A percentile compares a stretch with the other conserved stretches of the same genome.
Conservation (phyloP, 169 alveolate species). For the Plasmodium ovale region DNA sequence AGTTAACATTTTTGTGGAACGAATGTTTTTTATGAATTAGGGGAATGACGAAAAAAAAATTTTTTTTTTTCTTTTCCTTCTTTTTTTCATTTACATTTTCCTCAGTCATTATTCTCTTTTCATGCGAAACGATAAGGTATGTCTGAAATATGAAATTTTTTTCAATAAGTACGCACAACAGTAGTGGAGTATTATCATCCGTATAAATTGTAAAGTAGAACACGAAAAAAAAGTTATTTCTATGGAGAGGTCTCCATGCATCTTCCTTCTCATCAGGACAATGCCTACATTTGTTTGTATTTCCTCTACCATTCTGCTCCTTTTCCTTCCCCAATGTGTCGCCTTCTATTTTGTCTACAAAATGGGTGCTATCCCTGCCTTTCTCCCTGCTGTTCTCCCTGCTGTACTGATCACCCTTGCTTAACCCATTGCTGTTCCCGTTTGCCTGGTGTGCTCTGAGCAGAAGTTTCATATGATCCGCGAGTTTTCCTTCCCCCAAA, state of each 20-base stretch:
- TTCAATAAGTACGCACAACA: slow-evolving; percentile 38
- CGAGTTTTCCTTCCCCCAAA: too few relatives aligned
- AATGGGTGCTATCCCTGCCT: too few relatives aligned
- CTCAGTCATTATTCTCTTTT: not conserved
- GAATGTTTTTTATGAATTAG: slow-evolving; percentile 51
- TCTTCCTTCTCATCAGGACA: not conserved
- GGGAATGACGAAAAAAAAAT: slow-evolving; percentile 25
- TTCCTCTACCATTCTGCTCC: not conserved
- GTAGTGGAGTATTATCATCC: slow-evolving; percentile 9
- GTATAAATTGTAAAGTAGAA: slow-evolving; percentile 30
- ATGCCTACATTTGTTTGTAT: not conserved
- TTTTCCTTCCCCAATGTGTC: not conserved
- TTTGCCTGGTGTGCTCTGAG: too few relatives aligned
- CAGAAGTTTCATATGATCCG: too few relatives aligned
- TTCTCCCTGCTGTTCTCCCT: too few relatives aligned
- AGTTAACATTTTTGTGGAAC: not conserved
- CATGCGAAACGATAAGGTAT: slow-evolving; percentile 11
- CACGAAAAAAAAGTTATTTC: slow-evolving; percentile 22
- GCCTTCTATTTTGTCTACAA: not conserved
- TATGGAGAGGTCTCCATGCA: not conserved
- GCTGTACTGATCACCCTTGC: too few relatives aligned
- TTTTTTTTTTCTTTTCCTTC: not conserved
- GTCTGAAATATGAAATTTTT: slow-evolving; percentile 30
- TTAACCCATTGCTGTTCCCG: too few relatives aligned
- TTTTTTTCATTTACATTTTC: slow-evolving; percentile 1